These are phyloP conservation scores for Myriangium duriaei DNA, from an alignment of 2,329 filamentous ascomycete genomes.

Conservation along the genomic window DNA sequence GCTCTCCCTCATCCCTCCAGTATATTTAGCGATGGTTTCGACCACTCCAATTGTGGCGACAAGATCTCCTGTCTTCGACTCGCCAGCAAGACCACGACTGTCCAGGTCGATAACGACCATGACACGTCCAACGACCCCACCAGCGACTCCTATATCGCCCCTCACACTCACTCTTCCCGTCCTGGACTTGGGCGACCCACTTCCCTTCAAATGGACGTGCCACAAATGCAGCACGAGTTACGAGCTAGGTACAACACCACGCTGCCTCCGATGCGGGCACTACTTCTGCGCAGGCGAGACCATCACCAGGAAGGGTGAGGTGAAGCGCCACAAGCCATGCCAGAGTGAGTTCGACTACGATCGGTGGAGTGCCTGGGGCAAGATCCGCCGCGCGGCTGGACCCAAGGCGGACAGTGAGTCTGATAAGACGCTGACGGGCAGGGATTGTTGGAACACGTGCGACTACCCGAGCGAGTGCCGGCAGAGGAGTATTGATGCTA, in stretches of 20 bases:
- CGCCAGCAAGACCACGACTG: too few relatives aligned
- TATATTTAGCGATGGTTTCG: too few relatives aligned
- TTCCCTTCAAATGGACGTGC: constrained; percentile 42
- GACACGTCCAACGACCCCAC: too few relatives aligned
- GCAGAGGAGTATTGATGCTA: too few relatives aligned
- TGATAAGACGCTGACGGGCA: constrained; percentile 7
- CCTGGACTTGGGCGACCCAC: constrained; percentile 21
- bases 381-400: constrained; percentile 28
- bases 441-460: constrained; percentile 33
- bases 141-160: too few relatives aligned
- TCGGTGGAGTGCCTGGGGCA: constrained; percentile 37
- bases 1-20: too few relatives aligned
- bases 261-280: constrained; percentile 43
- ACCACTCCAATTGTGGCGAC: too few relatives aligned
- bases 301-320: constrained; percentile 22
- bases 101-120: too few relatives aligned
- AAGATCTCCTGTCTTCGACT: too few relatives aligned
- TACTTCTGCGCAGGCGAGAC: constrained; percentile 38
- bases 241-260: constrained; percentile 36
- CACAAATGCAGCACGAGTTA: constrained; percentile 39
- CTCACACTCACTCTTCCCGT: too few relatives aligned
- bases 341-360: constrained; percentile 40
- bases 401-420: constrained; percentile 11
- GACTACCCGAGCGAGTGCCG: constrained; percentile 36
- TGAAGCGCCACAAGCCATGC: constrained; percentile 31